Base-by-base conservation (phyloP, 2,329 filamentous ascomycete species). In the Penicillium occitanis region DNA sequence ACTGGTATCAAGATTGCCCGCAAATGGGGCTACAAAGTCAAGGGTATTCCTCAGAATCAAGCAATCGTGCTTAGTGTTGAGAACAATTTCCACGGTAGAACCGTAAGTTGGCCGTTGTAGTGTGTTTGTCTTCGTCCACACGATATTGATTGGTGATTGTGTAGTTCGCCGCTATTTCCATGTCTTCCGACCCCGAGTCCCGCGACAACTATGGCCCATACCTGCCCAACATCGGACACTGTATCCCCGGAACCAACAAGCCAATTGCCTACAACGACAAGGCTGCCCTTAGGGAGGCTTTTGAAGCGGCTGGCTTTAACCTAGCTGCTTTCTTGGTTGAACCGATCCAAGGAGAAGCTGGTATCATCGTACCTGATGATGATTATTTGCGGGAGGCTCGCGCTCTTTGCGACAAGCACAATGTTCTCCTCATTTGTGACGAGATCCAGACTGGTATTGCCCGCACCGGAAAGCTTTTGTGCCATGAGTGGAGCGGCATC, bases 381-480 rank as follows among this genome's bases (percentile, higher is more conserved):
- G 89, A 90, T 79, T 99, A 99, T 81, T 87, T 99, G 40, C 80
- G 84, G 71, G 88, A 90, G 74, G 91, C 93, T 55, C 87, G 92
- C 65, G 90, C 86, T 28, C 88, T 98, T 28, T 99, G 95, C 84
- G 92, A 92, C 80, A 91, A 96, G 85, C 88, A 98, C 85, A 97
- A 97, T 70, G 93, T 96, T 46, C 88, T 99, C 58, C 83, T 99
- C 76, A 98, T 99, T 79, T 96, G 92, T 79, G 95, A 99, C 78
- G 95, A 99, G 85, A 97, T 99, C 74, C 95, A 99, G 82, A 99
- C 95, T 5, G 94, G 94, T 71, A 97, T 99, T 76, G 95, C 93
- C 64, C 90, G 95, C 69, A 99, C 95, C 19, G 95, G 95, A 63
- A 91, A 91, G 75, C 91, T 99, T 83, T 88, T 99, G 64, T 97